Evolutionary conservation across 139 green algal species (phyloP), one percentile per base, ranked within the genome.

Genomic region (Picochlorum costavermella): DNA sequence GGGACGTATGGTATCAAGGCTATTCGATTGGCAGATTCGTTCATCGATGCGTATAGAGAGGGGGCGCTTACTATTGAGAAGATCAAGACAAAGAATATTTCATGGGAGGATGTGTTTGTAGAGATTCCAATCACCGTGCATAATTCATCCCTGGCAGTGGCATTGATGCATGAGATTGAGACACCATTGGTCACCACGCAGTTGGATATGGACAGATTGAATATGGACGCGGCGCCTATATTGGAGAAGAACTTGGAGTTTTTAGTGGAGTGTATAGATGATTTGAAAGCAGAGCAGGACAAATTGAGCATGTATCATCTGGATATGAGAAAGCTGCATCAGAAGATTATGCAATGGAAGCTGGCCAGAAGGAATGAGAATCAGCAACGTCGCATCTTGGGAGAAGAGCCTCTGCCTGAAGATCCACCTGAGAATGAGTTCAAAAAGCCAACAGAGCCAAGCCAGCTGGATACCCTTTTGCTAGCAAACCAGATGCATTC

Each of bases 231-330:
- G 9, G 77, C 78, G 2, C 81, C 83, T 13, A 89, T 90, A 57
- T 63, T 97, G 26, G 87, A 95, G 78, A 87, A 88, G 55, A 94
- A 92, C 61, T 75, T 98, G 60, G 81, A 88, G 65, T 89, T 87
- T 53, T 68, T 97, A 13, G 81, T 87, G 10, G 92, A 97, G 49
- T 96, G 85, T 75, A 79, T 98, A 68, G 94, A 99, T 63, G 94
- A 98, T 70, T 61, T 97, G 49, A 45, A 58, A 25, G 61, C 65
- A 44, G 84, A 90, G 59, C 73, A 87, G 56, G 64, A 76, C 46
- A 81, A 86, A 63, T 56, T 87, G 16, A 64, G 64, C n/a, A 70
- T 75, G 43, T 83, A 87, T 67, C 67, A 89, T 48, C 63, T 74
- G 20, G 57, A 66, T n/a, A 30, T 82, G 29, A 48, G 65, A 36